Evolutionary conservation across 352 stramenopile genomes (phyloP).

Genomic region (Globisporangium radiosum): DNA sequence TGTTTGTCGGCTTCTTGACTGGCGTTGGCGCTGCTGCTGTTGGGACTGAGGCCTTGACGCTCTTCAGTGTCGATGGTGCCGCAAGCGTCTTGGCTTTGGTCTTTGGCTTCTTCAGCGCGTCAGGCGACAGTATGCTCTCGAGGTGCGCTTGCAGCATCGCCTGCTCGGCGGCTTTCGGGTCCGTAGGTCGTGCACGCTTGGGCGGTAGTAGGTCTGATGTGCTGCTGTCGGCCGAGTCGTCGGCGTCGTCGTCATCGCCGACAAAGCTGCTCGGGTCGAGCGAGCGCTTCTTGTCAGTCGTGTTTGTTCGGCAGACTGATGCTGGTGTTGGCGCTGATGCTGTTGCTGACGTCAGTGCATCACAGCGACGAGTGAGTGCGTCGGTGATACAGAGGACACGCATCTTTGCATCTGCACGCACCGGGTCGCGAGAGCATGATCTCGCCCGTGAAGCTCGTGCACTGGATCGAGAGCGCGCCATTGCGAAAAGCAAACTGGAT

Average conservation of each 20-base stretch:
- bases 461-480: conserved; percentile 62
- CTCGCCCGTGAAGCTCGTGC: conserved; percentile 61
- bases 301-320: too few species aligned
- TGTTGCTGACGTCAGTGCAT: not conserved
- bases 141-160: conserved; percentile 52
- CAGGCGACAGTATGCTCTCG: conserved; percentile 14
- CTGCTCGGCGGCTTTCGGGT: conserved; percentile 56
- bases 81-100: not conserved
- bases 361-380: not conserved
- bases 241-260: conserved; percentile 28
- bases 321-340: conserved; percentile 11
- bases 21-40: not conserved
- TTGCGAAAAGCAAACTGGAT: conserved; percentile 61
- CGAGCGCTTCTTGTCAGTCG: conserved; percentile 37
- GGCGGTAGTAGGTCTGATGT: conserved; percentile 13
- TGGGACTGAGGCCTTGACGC: not conserved
- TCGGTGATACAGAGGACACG: not conserved
- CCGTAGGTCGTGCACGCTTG: conserved; percentile 51
- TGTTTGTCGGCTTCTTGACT: conserved; percentile 26
- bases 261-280: conserved; percentile 26
- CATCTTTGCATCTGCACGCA: conserved; percentile 2
- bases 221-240: conserved; percentile 19
- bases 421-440: conserved; percentile 58
- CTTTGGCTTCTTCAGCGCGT: not conserved
- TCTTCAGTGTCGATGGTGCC: not conserved